Base-by-base conservation (phyloP, 345 rosid genomes). In the Raphanus raphanistrum region DNA sequence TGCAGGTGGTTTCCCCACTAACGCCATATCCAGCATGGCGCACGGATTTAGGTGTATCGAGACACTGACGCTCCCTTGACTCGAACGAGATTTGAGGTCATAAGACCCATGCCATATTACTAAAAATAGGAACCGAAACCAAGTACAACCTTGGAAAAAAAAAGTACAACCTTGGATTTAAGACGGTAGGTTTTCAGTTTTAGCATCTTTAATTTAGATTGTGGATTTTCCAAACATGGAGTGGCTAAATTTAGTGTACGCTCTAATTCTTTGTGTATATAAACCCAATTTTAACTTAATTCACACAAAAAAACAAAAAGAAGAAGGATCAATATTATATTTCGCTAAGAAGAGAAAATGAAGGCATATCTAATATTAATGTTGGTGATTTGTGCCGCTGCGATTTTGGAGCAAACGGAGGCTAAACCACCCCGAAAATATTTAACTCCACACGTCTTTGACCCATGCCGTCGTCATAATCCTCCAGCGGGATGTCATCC, bases 281-380 rank as follows among this genome's bases (percentile, higher is more conserved):
- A 15, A 43, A 59, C 7, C 12, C 33, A 29, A 2, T 28, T 38
- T 54, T 29, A 33, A 11, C 16, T 15, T 43, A 58, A 68, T n/a
- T 48, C 60, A 48, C 17, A 12, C 1, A 21, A 25, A 41, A 66
- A 25, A 52, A 13, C 31, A 31, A 52, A 28, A 17, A 36, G 15
- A 17, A 60, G 74, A 70, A 77, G 59, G 59, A 70, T 71, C 75
- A 26, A 63, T 8, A 2, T 41, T 11, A 52, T 36, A 35, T 41
- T 62, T 2, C 10, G 32, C 28, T 33, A 43, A 26, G 6, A 35
- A 31, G 7, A 41, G 1, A 9, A 63, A 28, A 77, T 77, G 80
- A 77, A 70, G 71, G 58, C 71, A 27, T 63, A 27, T n/a, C 32
- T 63, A 45, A 76, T 76, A 35, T 52, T 76, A 12, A 11, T 76